phyloP scores from a whole-genome alignment of 2,329 filamentous ascomycete species.

The Colletotrichum siamense region DNA sequence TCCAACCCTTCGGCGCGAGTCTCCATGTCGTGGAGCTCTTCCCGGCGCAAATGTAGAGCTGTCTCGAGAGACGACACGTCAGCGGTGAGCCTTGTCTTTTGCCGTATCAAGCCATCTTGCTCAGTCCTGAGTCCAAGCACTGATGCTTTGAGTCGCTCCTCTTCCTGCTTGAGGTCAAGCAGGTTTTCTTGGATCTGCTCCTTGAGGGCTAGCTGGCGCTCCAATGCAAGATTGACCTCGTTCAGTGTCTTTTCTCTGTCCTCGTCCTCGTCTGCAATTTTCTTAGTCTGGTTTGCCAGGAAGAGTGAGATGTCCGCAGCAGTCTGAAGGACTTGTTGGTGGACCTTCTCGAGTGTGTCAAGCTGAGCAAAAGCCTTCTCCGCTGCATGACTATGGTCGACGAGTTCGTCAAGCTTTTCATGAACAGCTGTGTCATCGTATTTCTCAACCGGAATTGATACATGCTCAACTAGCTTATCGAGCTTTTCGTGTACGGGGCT shows the following conservation, averaged over 20 bases:
- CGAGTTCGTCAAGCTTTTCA: conserved; percentile 44
- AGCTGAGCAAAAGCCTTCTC: conserved; percentile 77
- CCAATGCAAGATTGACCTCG: conserved; percentile 80
- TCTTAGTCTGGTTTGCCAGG: conserved; percentile 75
- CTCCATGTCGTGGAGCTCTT: conserved; percentile 93
- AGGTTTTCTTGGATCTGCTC: conserved; percentile 66
- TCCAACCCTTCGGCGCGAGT: conserved; percentile 86
- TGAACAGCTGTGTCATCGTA: conserved; percentile 30
- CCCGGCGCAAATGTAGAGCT: conserved; percentile 83
- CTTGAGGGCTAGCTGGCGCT: conserved; percentile 73
- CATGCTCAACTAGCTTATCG: conserved; percentile 38
- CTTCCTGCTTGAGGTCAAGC: conserved; percentile 54
- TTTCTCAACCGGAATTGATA: conserved; percentile 13
- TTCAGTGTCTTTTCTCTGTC: conserved; percentile 80
- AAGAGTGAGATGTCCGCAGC: conserved; percentile 86
- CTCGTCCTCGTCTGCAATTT: conserved; percentile 79
- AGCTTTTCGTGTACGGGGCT: conserved; percentile 31
- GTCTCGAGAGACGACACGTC: conserved; percentile 93
- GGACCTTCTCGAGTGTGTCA: conserved; percentile 85
- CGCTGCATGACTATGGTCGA: conserved; percentile 69
- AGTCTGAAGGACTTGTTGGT: conserved; percentile 83
- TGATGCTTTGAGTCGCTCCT: conserved; percentile 57
- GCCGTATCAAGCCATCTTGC: conserved; percentile 75
- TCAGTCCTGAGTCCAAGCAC: conserved; percentile 68
- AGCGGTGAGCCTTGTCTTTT: conserved; percentile 80